These are phyloP conservation scores for Psidium friedrichsthalianum DNA, from an alignment of 345 rosid species.

Conservation along the genomic window DNA sequence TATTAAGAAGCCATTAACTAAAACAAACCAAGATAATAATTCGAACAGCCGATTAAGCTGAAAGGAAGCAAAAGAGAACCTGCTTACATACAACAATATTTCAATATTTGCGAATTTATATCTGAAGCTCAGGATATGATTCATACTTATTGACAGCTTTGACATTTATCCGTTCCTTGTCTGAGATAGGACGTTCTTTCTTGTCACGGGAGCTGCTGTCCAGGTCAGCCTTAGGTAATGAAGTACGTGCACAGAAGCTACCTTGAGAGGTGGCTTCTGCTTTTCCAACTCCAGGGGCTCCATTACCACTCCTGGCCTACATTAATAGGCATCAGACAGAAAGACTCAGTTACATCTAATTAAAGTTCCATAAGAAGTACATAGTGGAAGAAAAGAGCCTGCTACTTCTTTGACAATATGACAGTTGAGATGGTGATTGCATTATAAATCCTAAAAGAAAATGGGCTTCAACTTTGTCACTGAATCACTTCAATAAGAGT, in stretches of 20 bases:
- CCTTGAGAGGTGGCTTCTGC: slow-evolving; percentile 49
- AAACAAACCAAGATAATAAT: slow-evolving; percentile 1
- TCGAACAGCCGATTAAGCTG: not conserved
- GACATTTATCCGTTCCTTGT: slow-evolving; percentile 68
- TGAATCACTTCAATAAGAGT: not conserved
- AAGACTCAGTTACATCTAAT: slow-evolving; percentile 1
- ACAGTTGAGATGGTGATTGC: not conserved
- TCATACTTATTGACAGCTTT: slow-evolving; percentile 75
- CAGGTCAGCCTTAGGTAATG: slow-evolving; percentile 51
- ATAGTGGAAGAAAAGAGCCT: not conserved
- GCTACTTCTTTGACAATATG: not conserved
- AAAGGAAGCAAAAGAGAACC: not conserved
- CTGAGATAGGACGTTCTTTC: slow-evolving; percentile 67
- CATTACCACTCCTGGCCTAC: slow-evolving; percentile 68
- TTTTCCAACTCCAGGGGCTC: slow-evolving; percentile 61
- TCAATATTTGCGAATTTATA: not conserved
- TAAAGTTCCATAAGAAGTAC: not conserved
- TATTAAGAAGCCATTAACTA: not conserved
- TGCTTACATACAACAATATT: not conserved
- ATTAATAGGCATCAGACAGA: slow-evolving; percentile 10
- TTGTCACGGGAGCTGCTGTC: slow-evolving; percentile 54
- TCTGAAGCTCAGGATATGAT: not conserved
- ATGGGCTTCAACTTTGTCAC: not conserved
- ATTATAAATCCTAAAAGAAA: not conserved
- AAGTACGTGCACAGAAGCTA: slow-evolving; percentile 49